These are phyloP conservation scores for Pichia deserticola DNA, from an alignment of 805 yeast species.

Conservation along the genomic window DNA sequence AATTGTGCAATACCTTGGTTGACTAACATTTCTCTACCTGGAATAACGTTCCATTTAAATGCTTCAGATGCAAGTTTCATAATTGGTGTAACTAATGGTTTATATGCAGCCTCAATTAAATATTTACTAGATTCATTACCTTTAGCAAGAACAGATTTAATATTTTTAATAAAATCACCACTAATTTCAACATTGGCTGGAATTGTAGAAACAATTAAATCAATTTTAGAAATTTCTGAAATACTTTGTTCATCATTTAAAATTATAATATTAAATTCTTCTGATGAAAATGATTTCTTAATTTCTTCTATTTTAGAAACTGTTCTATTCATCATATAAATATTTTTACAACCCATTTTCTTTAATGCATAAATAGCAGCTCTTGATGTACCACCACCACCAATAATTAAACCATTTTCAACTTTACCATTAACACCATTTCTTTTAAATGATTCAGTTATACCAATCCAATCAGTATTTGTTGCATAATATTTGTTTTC, in stretches of 20 bases:
- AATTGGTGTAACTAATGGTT: conserved; percentile 78
- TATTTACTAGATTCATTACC: conserved; percentile 39
- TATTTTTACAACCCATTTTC: conserved; percentile 65
- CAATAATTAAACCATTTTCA: conserved; percentile 64
- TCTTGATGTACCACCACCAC: conserved; percentile 97
- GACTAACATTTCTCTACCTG: conserved; percentile 88
- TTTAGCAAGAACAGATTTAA: conserved; percentile 41
- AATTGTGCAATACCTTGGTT: conserved; percentile 92
- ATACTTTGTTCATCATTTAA: conserved; percentile 44
- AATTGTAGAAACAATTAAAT: conserved; percentile 67
- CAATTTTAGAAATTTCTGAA: conserved; percentile 37
- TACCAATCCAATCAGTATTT: conserved; percentile 95
- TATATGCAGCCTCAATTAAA: conserved; percentile 89
- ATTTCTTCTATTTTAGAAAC: conserved; percentile 53
- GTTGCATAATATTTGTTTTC: conserved; percentile 57
- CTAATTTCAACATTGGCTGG: conserved; percentile 78
- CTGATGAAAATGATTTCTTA: conserved; percentile 48
- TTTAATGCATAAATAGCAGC: conserved; percentile 88
- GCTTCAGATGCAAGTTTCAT: conserved; percentile 67
- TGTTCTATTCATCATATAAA: conserved; percentile 80
- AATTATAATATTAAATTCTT: conserved; percentile 46
- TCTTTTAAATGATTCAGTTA: conserved; percentile 55
- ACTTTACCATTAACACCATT: conserved; percentile 52
- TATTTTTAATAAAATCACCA: conserved; percentile 35
- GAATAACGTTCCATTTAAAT: conserved; percentile 70